Conservation (phyloP, 2,329 filamentous ascomycete genomes). For the Atkinsonella hypoxylon region DNA sequence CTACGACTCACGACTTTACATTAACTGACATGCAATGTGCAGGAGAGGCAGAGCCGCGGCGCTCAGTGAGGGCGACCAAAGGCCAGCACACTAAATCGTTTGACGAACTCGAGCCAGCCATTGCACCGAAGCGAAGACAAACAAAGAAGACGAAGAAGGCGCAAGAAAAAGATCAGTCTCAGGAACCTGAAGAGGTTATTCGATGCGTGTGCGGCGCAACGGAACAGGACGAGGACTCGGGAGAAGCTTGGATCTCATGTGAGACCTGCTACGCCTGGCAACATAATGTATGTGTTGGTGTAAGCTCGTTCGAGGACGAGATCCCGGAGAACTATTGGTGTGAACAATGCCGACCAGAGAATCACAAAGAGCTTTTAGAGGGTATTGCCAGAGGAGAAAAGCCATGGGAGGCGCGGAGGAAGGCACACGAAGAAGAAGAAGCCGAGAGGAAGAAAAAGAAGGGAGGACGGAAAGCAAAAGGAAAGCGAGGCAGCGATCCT, state of each 20-base stretch:
- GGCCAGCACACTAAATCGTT: slow-evolving; percentile 87
- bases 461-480: slow-evolving; percentile 51
- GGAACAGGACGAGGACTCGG: slow-evolving; percentile 73
- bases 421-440: slow-evolving; percentile 51
- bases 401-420: slow-evolving; percentile 67
- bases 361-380: slow-evolving; percentile 70
- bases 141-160: slow-evolving; percentile 45
- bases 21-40: slow-evolving; percentile 8
- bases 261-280: slow-evolving; percentile 92
- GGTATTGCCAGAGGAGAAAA: slow-evolving; percentile 70
- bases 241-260: slow-evolving; percentile 90
- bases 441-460: slow-evolving; percentile 44
- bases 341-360: slow-evolving; percentile 74
- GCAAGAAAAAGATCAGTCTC: slow-evolving; percentile 43
- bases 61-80: slow-evolving; percentile 92
- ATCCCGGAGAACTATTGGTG: slow-evolving; percentile 82
- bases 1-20: slow-evolving; percentile 7
- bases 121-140: slow-evolving; percentile 41
- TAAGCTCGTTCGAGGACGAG: slow-evolving; percentile 66
- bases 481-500: slow-evolving; percentile 53
- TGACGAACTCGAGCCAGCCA: slow-evolving; percentile 55
- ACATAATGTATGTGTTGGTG: slow-evolving; percentile 90
- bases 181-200: slow-evolving; percentile 61
- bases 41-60: slow-evolving; percentile 63
- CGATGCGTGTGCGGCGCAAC: slow-evolving; percentile 88